Evolutionary conservation across 768 basidiomycete species (phyloP).

Genomic region (Imleria badia): DNA sequence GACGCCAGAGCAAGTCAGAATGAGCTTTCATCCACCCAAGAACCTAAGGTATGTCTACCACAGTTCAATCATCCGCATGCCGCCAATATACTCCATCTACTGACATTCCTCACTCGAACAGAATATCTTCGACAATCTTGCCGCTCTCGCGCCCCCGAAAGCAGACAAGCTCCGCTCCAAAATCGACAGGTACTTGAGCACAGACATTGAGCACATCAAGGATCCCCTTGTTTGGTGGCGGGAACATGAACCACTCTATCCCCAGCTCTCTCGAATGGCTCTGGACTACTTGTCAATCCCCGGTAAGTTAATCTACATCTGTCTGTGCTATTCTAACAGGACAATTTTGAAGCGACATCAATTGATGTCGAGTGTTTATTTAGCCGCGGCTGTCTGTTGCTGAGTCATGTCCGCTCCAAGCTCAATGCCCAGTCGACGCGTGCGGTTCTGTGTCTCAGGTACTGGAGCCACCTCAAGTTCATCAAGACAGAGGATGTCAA

Average conservation of each 20-base stretch:
- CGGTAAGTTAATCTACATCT: background rate
- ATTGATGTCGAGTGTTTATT: background rate
- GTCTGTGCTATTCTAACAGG: no score
- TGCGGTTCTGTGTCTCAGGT: background rate
- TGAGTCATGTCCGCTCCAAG: background rate
- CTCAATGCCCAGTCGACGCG: background rate
- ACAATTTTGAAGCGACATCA: background rate
- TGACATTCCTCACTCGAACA: background rate
- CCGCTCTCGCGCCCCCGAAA: background rate
- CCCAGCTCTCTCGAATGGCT: background rate
- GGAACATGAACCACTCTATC: background rate
- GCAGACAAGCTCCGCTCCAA: background rate
- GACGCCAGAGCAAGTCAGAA: background rate
- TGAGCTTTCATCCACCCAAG: background rate
- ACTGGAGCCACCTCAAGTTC: background rate
- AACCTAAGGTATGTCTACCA: background rate
- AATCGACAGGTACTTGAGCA: background rate
- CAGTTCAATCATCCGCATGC: no score
- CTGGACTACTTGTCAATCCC: background rate
- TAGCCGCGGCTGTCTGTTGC: background rate
- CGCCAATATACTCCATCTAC: no score
- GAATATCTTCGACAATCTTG: background rate
- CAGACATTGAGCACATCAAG: background rate
- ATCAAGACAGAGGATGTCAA: background rate
- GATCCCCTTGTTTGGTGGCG: background rate